Base-by-base conservation (phyloP, 2,329 filamentous ascomycete genomes). In the Colletotrichum sp. region DNA sequence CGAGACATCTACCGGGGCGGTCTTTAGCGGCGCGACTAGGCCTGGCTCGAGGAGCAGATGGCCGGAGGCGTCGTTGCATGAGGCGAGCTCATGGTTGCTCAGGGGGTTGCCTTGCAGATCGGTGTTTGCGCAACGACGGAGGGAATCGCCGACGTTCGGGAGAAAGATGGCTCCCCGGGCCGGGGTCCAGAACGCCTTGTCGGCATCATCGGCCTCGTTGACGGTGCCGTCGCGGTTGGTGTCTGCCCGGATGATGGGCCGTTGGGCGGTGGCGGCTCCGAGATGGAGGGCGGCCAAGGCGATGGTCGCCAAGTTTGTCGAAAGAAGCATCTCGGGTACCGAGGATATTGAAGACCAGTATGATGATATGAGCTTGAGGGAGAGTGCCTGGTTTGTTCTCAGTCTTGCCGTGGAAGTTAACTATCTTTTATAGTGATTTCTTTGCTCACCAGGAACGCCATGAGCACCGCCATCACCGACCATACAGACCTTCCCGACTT, bases 31-130 rank as follows among this genome's bases (percentile, higher is more conserved):
- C 2, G 84, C 84, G 24, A 84, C 72, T 26, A 81, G 80, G 30
- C 81, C 72, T 6, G 84, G 80, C 1, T 81, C 78, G 3, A 82
- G 79, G 9, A 82, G 83, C 0, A 80, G 36, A 39, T 87, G 76
- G 36, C 82, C 84, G 0, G 81, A 83, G 4, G 84, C 85, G 57
- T 87, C 85, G 75, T 85, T 79, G 67, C 84, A 86, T 6, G 74
- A 68, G 2, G 77, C 81, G 1, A 85, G 78, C 24, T 82, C 80
- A 8, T 80, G 77, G 65, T 82, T 79, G 66, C 75, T 71, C 72
- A 30, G 70, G 18, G 63, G 64, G 52, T 63, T 78, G 30, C 18
- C 77, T 18, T 44, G 59, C 24, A 32, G 75, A 59, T 75, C 77
- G 24, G 39, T 34, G 9, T 71, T 73, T 1, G 81, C 81, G 76